A percentile compares a stretch with the other conserved stretches of the same genome.
Conservation (phyloP, 495 filamentous ascomycete species). For the Aspergillus conjunctus region DNA sequence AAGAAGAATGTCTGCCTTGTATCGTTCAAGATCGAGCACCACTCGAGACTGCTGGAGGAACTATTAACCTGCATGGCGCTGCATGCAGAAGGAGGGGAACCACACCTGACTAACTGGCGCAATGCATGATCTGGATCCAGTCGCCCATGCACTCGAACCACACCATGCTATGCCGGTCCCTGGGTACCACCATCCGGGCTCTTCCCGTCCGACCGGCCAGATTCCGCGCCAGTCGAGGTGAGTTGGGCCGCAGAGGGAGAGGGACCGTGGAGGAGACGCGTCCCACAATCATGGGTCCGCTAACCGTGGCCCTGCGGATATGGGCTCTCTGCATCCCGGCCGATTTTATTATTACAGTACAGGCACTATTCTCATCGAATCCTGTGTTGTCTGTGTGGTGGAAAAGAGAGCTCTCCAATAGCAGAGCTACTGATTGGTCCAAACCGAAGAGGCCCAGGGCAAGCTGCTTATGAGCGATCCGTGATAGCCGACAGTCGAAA, state of each 20-base stretch:
- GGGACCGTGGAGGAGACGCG: background rate
- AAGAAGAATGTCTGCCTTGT: background rate
- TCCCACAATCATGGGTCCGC: slow-evolving; percentile 3
- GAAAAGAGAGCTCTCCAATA: background rate
- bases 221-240: slow-evolving; percentile 13
- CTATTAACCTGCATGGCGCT: slow-evolving; percentile 12
- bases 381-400: no score
- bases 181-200: background rate
- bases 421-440: background rate
- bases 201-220: background rate
- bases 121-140: slow-evolving; percentile 16
- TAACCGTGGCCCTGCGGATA: slow-evolving; percentile 1
- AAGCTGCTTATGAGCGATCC: background rate
- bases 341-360: no score
- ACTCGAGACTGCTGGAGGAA: slow-evolving; percentile 10
- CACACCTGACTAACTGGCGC: no score
- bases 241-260: slow-evolving; percentile 1
- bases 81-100: slow-evolving; percentile 15
- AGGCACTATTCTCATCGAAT: no score
- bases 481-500: background rate
- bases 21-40: no score
- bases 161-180: no score
- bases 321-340: background rate
- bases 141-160: slow-evolving; percentile 13
- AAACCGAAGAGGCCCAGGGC: background rate